Evolutionary conservation across 768 basidiomycete genomes (phyloP), one percentile per base, ranked within the genome.

Genomic region (Hericium erinaceus): DNA sequence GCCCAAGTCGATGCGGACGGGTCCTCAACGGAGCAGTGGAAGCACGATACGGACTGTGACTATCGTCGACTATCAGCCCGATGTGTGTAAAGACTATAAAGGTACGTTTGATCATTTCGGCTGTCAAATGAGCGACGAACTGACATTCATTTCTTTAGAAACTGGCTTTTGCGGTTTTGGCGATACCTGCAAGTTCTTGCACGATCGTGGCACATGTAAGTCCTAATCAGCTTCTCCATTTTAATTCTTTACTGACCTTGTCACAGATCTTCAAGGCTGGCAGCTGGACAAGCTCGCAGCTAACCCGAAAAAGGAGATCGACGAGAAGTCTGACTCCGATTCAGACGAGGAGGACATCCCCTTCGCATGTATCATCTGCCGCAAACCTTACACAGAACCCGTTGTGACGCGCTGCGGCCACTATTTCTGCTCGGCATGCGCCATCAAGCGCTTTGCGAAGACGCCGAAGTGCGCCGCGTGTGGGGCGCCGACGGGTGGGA

Each of bases 31-130:
- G 69, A 85, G 72, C 68, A 83, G 57, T 48, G 76, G 73, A 48
- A 88, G 69, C 73, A 98, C 89, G 58, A 92, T 99, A 64, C 81
- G 93, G 57, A 95, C 92, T 2, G 95, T 95, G 49, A 98, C 95
- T 3, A 86, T 98, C 58, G 80, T 91, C 49, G 95, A 99, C 76
- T 99, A 98, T 72, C 95, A 99, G 70, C 95, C 95, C 2, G 95
- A 98, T 67, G 95, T 99, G 16, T 99, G 95, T 74, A 99, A 99
- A 72, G 95, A 98, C 72, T 99, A 99, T 73, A 98, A 97, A 84
- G 93, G 93, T 92, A 60, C 57, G 85, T 78, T 59, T 58, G 16
- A 54, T 51, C 26, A 52, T 62, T 46, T 39, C 18, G 13, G n/a
- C 18, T 48, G 33, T 38, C 18, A 20, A 13, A 6, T 10, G 22